Percentiles rank a stretch among this genome's conserved stretches.
Evolutionary conservation across 2,329 filamentous ascomycete genomes (phyloP).

Genomic region (Fusarium pininemorale): DNA sequence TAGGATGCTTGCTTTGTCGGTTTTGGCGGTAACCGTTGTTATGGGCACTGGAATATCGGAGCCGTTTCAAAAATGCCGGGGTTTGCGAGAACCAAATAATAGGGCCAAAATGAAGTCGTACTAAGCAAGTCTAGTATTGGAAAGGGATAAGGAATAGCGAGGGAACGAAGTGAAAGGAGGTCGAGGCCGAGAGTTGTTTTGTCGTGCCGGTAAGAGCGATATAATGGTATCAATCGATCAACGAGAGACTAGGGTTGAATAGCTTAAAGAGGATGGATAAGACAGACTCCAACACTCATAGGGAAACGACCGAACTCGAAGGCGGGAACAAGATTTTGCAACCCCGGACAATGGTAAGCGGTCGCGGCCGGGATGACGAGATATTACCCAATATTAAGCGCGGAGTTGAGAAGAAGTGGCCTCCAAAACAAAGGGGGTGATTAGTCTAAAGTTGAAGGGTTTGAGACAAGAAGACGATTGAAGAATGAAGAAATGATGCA

Average conservation of each 20-base stretch:
- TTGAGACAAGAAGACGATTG: slow-evolving; percentile 9
- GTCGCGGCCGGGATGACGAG: slow-evolving; percentile 30
- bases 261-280: slow-evolving; percentile 1
- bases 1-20: slow-evolving; percentile 15
- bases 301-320: slow-evolving; percentile 15
- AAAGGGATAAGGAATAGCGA: slow-evolving; percentile 36
- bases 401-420: slow-evolving; percentile 13
- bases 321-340: slow-evolving; percentile 31
- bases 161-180: slow-evolving; percentile 32
- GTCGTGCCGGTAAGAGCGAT: slow-evolving; percentile 8
- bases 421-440: slow-evolving; percentile 28
- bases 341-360: slow-evolving; percentile 22
- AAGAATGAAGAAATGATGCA: slow-evolving; percentile 14
- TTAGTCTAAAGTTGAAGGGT: slow-evolving; percentile 18
- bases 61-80: slow-evolving; percentile 43
- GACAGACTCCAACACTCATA: slow-evolving; percentile 7
- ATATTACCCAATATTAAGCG: slow-evolving; percentile 33
- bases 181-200: slow-evolving; percentile 10
- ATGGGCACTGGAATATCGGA: slow-evolving; percentile 36
- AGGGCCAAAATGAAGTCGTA: slow-evolving; percentile 28
- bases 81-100: slow-evolving; percentile 33
- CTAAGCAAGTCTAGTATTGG: slow-evolving; percentile 37
- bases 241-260: slow-evolving; percentile 34
- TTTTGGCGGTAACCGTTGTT: slow-evolving; percentile 35
- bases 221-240: slow-evolving; percentile 36